Evolutionary conservation across 208 protist species (phyloP).

Genomic region (Trypanosoma caninum): DNA sequence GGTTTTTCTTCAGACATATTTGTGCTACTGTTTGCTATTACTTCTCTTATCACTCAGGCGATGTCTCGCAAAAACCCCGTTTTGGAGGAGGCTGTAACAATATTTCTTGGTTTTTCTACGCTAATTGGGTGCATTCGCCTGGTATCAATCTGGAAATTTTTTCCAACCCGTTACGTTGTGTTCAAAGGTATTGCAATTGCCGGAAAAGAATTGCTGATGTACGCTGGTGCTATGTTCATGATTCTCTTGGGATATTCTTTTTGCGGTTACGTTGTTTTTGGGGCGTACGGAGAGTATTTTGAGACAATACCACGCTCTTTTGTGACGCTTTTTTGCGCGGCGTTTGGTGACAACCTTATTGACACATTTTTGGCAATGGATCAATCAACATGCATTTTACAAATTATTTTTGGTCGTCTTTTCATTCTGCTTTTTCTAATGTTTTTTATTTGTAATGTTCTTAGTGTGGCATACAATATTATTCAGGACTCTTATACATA

Average conservation of each 20-base stretch:
- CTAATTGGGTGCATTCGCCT: conserved; percentile 40
- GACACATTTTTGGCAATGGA: conserved; percentile 56
- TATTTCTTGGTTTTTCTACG: conserved; percentile 45
- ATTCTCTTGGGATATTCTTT: conserved; percentile 50
- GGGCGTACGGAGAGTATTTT: conserved; percentile 35
- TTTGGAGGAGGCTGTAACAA: conserved; percentile 37
- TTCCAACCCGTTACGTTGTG: conserved; percentile 40
- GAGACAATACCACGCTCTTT: conserved; percentile 28
- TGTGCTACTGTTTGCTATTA: conserved; percentile 32
- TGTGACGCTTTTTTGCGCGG: conserved; percentile 49
- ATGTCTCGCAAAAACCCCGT: conserved; percentile 9
- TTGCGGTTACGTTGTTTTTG: conserved; percentile 47
- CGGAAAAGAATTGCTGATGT: conserved; percentile 33
- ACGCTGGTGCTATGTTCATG: conserved; percentile 37
- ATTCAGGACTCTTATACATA: conserved; percentile 61
- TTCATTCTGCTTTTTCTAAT: conserved; percentile 51
- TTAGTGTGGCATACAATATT: conserved; percentile 61
- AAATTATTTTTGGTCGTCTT: conserved; percentile 36
- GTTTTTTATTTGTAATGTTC: conserved; percentile 58
- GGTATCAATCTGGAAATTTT: conserved; percentile 41
- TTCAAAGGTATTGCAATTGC: conserved; percentile 44
- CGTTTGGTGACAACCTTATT: conserved; percentile 55
- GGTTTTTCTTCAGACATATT: conserved; percentile 40
- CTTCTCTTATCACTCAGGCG: conserved; percentile 33
- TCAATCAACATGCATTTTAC: conserved; percentile 36